Evolutionary conservation across 2,329 filamentous ascomycete genomes (phyloP).

Genomic region (Fusarium duplospermum): DNA sequence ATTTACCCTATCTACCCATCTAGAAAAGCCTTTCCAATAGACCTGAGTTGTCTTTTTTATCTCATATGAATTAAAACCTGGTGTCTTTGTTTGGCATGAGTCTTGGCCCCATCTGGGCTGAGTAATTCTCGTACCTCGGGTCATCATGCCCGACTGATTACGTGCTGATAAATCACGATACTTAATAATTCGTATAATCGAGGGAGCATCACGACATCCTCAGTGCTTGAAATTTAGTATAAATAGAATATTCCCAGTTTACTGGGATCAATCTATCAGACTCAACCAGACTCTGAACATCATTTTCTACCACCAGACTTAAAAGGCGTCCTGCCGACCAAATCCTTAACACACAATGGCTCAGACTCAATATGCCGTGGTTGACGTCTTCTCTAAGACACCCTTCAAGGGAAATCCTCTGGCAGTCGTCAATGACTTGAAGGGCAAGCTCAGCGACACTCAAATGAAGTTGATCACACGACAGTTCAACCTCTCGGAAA

Average conservation of each 20-base stretch:
- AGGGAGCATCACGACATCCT: background rate
- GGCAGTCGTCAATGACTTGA: constrained; percentile 30
- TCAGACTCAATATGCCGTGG: constrained; percentile 4
- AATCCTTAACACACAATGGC: background rate
- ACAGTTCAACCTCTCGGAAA: constrained; percentile 41
- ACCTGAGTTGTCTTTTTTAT: too few relatives aligned
- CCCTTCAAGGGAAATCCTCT: constrained; percentile 38
- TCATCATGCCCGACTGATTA: background rate
- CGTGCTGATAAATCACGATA: constrained; percentile 1
- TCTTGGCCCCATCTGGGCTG: background rate
- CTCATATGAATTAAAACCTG: background rate
- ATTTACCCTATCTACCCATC: background rate
- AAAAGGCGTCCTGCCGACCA: too few relatives aligned
- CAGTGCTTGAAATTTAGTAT: background rate
- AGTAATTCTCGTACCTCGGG: background rate
- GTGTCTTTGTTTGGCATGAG: background rate
- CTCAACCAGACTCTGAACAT: background rate
- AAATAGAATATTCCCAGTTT: background rate
- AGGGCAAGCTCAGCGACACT: constrained; percentile 16
- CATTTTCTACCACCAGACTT: too few relatives aligned
- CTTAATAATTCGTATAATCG: background rate
- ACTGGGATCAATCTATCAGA: background rate
- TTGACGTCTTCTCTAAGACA: constrained; percentile 35
- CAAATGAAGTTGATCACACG: constrained; percentile 38
- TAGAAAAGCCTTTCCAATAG: background rate